Percentiles rank a stretch among this genome's conserved stretches.
phyloP scores from a whole-genome alignment of 805 yeast genomes.

The Pichia phayaonensis region DNA sequence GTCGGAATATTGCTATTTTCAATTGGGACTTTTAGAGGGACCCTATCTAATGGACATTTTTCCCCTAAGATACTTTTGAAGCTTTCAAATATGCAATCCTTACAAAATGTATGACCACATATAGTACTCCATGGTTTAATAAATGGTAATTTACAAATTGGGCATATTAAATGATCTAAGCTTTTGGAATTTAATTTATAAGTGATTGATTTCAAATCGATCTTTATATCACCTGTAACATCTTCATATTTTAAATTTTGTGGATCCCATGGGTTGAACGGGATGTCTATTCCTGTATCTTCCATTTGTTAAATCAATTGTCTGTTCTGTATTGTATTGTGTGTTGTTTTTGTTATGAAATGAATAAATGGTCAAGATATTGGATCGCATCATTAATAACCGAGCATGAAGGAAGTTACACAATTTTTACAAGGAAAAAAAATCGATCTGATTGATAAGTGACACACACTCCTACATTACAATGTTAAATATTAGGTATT shows the following conservation, averaged over 20 bases:
- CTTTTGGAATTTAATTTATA: slow-evolving; percentile 15
- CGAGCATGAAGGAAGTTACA: background rate
- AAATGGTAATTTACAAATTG: slow-evolving; percentile 63
- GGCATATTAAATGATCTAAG: slow-evolving; percentile 37
- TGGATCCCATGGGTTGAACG: background rate
- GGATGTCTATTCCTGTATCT: background rate
- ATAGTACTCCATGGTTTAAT: slow-evolving; percentile 52
- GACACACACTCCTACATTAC: too few species aligned
- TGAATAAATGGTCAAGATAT: background rate
- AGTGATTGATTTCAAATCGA: slow-evolving; percentile 22
- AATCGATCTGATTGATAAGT: too few species aligned
- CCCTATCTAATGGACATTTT: slow-evolving; percentile 57
- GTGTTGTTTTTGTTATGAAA: background rate
- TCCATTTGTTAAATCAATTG: background rate
- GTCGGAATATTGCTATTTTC: slow-evolving; percentile 8
- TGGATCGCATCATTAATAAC: too few species aligned
- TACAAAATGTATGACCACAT: slow-evolving; percentile 67
- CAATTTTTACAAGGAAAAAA: too few species aligned
- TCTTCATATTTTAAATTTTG: background rate
- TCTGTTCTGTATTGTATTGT: background rate
- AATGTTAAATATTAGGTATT: background rate
- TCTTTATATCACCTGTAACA: background rate
- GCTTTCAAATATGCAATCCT: slow-evolving; percentile 42
- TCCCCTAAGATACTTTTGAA: slow-evolving; percentile 31
- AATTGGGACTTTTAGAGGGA: slow-evolving; percentile 28